Conservation (phyloP, 345 rosid genomes). For the Diplotaxis tenuifolia region DNA sequence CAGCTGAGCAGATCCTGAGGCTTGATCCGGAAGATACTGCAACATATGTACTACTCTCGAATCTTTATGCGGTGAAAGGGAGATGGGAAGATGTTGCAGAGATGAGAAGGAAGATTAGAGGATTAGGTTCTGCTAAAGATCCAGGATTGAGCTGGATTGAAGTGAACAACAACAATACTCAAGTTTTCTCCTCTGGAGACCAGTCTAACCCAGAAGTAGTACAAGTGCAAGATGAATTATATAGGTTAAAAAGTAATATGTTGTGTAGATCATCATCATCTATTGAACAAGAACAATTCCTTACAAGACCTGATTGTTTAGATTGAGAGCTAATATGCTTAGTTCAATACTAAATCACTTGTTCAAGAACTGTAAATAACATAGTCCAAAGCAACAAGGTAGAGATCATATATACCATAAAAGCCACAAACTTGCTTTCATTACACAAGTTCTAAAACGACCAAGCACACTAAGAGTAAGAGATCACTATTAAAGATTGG, state of each 20-base stretch:
- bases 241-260: conserved; percentile 49
- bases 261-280: conserved; percentile 24
- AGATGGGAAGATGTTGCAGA: neutral
- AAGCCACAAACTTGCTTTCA: conserved; percentile 17
- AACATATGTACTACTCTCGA: conserved; percentile 46
- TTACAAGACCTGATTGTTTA: conserved; percentile 10
- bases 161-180: conserved; percentile 39
- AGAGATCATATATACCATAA: conserved; percentile 5
- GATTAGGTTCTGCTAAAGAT: neutral
- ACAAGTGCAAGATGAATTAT: conserved; percentile 48
- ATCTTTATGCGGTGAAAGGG: neutral
- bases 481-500: conserved; percentile 3
- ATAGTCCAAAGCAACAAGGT: conserved; percentile 4
- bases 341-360: conserved; percentile 9
- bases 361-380: neutral
- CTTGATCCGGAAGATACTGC: conserved; percentile 60
- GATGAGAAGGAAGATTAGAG: neutral
- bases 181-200: conserved; percentile 59
- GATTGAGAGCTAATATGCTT: conserved; percentile 13
- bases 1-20: conserved; percentile 60
- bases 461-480: conserved; percentile 27
- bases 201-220: conserved; percentile 42
- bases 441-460: conserved; percentile 24
- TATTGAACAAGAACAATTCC: conserved; percentile 17
- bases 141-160: conserved; percentile 31